Evolutionary conservation across 768 basidiomycete genomes (phyloP), one percentile per base, ranked within the genome.

Genomic region (Sporobolomyces phaffii): DNA sequence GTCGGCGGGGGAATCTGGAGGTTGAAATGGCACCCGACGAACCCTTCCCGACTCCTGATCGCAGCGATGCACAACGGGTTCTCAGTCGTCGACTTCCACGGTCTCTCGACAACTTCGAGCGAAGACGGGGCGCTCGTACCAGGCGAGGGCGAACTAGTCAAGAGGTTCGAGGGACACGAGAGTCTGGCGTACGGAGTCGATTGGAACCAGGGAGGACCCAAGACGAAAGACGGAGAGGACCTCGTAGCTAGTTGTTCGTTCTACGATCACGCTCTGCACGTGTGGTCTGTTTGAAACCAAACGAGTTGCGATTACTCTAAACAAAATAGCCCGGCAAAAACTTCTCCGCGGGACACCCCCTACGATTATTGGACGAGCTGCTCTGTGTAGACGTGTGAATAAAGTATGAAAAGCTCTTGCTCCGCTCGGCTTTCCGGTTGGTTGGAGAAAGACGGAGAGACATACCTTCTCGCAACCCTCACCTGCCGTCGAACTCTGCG

Each of bases 61-160:
- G 96, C 93, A 0, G 91, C 89, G 75, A 99, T 98, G 96, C 93
- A 94, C 75, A 91, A 91, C 69, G 93, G 94, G 14, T 93, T 91
- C 82, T 96, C 96, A 75, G 81, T 94, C 9, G 77, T 91, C 50
- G 80, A 77, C 2, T 84, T 89, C 64, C 64, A 69, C 49, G 60
- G 75, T 76, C 60, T 62, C 31, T 71, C 53, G 20, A n/a, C 29
- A 13, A 48, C 47, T 5, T 2, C 18, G 31, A 20, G 40, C 17
- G 49, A 51, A 33, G 52, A 14, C 18, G 34, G 51, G 69, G 68
- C 24, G 73, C 41, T 59, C 38, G 50, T 49, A 34, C 67, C 68
- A 36, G 76, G 68, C 29, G 66, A 60, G 61, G 76, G 81, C 47
- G 78, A 57, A 36, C 38, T 86, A 36, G 68, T 82, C 13, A 82